Evolutionary conservation across 2,329 filamentous ascomycete species (phyloP).

Genomic region (Fusarium musae): DNA sequence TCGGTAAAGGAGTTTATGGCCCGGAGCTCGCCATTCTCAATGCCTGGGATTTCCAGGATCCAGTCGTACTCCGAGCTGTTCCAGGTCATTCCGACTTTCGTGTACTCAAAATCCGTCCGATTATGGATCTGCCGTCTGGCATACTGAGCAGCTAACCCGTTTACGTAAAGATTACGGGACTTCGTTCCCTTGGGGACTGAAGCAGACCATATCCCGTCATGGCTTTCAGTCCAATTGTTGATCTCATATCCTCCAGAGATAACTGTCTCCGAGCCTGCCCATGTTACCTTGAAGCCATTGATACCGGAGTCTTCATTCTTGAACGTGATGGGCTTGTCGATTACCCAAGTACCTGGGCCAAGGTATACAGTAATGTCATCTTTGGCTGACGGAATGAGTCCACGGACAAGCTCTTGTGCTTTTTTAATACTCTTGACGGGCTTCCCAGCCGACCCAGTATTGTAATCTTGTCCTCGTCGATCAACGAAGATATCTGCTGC

Average conservation of each 20-base stretch:
- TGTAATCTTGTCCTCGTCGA: neutral
- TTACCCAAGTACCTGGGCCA: slow-evolving; percentile 1
- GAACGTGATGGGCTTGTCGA: neutral
- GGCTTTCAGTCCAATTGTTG: neutral
- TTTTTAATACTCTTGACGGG: neutral
- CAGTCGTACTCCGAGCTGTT: slow-evolving; percentile 2
- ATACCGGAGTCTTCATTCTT: neutral
- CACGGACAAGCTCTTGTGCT: slow-evolving; percentile 1
- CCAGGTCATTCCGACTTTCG: neutral
- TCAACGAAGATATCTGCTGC: neutral
- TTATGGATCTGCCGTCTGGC: neutral
- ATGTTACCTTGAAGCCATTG: neutral
- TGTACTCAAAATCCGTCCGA: neutral
- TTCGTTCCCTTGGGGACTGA: neutral
- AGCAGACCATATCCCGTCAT: neutral
- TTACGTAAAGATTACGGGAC: neutral
- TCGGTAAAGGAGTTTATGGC: neutral
- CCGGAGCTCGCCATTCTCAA: slow-evolving; percentile 2
- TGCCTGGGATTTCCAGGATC: neutral
- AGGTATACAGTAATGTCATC: neutral
- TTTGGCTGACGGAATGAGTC: neutral
- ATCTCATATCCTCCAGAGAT: neutral
- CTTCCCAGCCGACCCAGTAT: neutral
- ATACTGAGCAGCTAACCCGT: neutral
- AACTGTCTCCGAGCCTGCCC: neutral